Base-by-base conservation (phyloP, 495 filamentous ascomycete genomes). In the Ramalina intermedia region DNA sequence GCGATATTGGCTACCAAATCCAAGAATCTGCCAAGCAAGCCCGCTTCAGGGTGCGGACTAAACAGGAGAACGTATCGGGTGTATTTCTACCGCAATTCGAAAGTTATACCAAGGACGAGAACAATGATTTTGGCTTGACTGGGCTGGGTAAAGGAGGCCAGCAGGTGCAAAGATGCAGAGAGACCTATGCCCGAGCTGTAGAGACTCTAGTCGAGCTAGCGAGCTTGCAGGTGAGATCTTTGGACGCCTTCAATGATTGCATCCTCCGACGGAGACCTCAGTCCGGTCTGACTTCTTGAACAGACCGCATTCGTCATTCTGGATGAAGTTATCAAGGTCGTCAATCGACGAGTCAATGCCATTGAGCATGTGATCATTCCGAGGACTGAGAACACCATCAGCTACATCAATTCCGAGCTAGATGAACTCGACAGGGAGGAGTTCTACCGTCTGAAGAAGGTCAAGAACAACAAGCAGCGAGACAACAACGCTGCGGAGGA, bases 351-450 rank as follows among this genome's bases (percentile, higher is more conserved):
- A 85, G 90, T 96, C 16, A 96, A 96, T 67, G 90, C 90, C 36
- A 96, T 96, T 64, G 89, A 93, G 67, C 87, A 98, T 67, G 93
- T 99, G 48, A 96, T 99, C 57, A 96, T 99, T 55, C 91, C 91
- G 24, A 75, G 91, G 41, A 99, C 91, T 17, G 90, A 96, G 62
- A 99, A 96, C 56, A 99, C 91, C 44, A 99, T 99, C 71, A 96
- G 88, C 69, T 95, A 98, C 61, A 99, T 99, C 75, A 99, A 95
- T 69, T 94, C 88, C 9, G 91, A 99, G 62, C 80, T 99, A 14
- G 91, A 99, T 62, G 91, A 99, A 69, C 71, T 99, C 37, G 91
- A 99, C 70, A 75, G 91, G 69, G 91, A 99, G 64, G 91, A 99
- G 58, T 99, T 99, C 67, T 98, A 94, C 65, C 79, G 91, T 45